Conservation (phyloP, 2,329 filamentous ascomycete genomes). For the Decorospora gaudefroyi region DNA sequence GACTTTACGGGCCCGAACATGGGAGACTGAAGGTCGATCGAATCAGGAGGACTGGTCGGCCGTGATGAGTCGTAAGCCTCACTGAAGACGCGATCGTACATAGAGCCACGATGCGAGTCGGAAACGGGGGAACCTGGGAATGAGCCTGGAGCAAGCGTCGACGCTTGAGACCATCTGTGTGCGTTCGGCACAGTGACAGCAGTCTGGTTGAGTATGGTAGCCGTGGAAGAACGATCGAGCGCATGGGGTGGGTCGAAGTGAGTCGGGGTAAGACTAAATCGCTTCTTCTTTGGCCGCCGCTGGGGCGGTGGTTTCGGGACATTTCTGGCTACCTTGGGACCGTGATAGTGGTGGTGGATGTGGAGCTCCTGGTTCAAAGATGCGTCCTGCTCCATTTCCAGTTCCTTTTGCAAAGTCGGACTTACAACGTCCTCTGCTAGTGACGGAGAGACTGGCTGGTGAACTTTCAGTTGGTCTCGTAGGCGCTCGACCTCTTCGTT, state of each 20-base stretch:
- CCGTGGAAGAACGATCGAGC: slow-evolving; percentile 54
- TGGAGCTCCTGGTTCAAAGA: slow-evolving; percentile 66
- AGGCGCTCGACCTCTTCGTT: slow-evolving; percentile 92
- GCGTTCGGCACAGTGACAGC: slow-evolving; percentile 61
- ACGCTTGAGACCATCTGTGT: slow-evolving; percentile 68
- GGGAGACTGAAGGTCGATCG: slow-evolving; percentile 63
- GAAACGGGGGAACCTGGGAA: slow-evolving; percentile 81
- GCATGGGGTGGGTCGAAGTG: slow-evolving; percentile 51
- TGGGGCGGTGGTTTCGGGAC: slow-evolving; percentile 54
- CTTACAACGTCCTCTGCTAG: slow-evolving; percentile 31
- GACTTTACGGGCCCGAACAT: slow-evolving; percentile 57
- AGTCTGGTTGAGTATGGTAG: slow-evolving; percentile 66
- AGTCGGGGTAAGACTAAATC: slow-evolving; percentile 64
- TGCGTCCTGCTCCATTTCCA: slow-evolving; percentile 53
- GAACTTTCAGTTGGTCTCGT: slow-evolving; percentile 76
- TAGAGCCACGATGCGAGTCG: slow-evolving; percentile 67
- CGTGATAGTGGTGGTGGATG: slow-evolving; percentile 92
- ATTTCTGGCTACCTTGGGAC: slow-evolving; percentile 48
- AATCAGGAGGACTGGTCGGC: slow-evolving; percentile 77
- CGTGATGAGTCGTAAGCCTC: slow-evolving; percentile 67
- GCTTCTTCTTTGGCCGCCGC: slow-evolving; percentile 70
- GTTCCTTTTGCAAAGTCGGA: slow-evolving; percentile 70
- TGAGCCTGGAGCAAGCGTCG: slow-evolving; percentile 69
- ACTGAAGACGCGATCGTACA: slow-evolving; percentile 75
- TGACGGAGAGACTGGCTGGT: slow-evolving; percentile 65